Conservation (phyloP, 345 rosid genomes). For the Salix udensis region DNA sequence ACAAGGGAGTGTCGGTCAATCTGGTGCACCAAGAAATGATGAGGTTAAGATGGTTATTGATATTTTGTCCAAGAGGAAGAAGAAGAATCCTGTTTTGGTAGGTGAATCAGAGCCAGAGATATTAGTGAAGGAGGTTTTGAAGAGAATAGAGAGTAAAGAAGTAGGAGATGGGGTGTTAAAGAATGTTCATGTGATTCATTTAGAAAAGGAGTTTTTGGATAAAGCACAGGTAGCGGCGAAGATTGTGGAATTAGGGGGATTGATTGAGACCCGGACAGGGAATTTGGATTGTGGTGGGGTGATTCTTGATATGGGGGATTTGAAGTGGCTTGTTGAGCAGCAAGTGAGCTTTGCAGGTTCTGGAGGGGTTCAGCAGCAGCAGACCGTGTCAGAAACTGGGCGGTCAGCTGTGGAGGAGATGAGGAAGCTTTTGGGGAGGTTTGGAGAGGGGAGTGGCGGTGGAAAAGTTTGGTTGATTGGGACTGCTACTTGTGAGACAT, state of each 20-base stretch:
- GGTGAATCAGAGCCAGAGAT: slow-evolving; percentile 74
- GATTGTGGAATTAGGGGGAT: slow-evolving; percentile 51
- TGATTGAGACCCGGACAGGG: slow-evolving; percentile 50
- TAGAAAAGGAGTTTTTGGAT: slow-evolving; percentile 58
- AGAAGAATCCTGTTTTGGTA: slow-evolving; percentile 83
- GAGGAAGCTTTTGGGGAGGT: slow-evolving; percentile 52
- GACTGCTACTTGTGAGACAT: slow-evolving; percentile 95
- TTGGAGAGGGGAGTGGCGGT: slow-evolving; percentile 28
- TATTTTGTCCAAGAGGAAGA: slow-evolving; percentile 55
- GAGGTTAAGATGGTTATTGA: slow-evolving; percentile 66
- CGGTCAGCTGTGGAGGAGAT: slow-evolving; percentile 56
- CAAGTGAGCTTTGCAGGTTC: slow-evolving; percentile 22
- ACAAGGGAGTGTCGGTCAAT: slow-evolving; percentile 33
- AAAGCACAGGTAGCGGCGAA: slow-evolving; percentile 40
- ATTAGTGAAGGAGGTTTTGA: slow-evolving; percentile 62
- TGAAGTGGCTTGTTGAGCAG: slow-evolving; percentile 84
- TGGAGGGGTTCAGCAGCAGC: slow-evolving; percentile 29
- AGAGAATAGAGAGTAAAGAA: slow-evolving; percentile 62
- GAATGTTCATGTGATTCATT: slow-evolving; percentile 52
- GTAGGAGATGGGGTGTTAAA: slow-evolving; percentile 52
- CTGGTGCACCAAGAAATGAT: slow-evolving; percentile 50
- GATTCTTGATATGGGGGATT: slow-evolving; percentile 81
- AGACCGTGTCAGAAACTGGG: slow-evolving; percentile 39
- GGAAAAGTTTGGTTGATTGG: slow-evolving; percentile 77
- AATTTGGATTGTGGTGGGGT: slow-evolving; percentile 49